Evolutionary conservation across 305 asterid genomes (phyloP), one percentile per base, ranked within the genome.

Genomic region (Fraxinus platypoda): DNA sequence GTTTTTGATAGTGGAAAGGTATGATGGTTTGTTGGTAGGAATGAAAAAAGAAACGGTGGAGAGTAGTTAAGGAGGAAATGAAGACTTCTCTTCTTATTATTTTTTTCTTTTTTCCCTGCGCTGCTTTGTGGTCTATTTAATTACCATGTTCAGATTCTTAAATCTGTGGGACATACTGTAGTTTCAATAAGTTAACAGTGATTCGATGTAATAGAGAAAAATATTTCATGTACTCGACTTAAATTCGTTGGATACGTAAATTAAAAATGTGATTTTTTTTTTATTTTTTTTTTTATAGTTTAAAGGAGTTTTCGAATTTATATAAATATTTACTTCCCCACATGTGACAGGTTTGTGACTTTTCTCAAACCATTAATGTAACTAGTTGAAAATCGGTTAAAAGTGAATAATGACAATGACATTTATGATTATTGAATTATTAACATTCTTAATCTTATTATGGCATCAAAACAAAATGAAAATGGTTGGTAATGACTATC

Each of bases 31-130:
- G 78, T n/a, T 7, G 3, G 71, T 30, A 7, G 72, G 78, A 12
- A 77, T 7, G 59, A 41, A 68, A 38, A 75, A 74, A 35, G 83
- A 80, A 79, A 81, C 49, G 83, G 85, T 62, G 81, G 86, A 31
- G 84, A 82, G 83, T 64, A 57, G 84, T 46, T 49, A 74, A 19
- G 76, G 83, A 70, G 82, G 80, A 34, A 83, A 71, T 79, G 86
- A 43, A 64, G 91, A 81, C 89, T 77, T 82, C 73, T 87, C 11
- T 57, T 46, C 35, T 23, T 9, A 23, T 64, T 17, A 46, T 57
- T 17, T n/a, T n/a, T 57, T 19, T 57, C 6, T 54, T 54, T 52
- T 35, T n/a, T 19, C 0, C 11, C 12, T 59, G 70, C 12, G 12
- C 70, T 59, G 70, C 30, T 23, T n/a, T 6, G 70, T 59, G 70